These are phyloP conservation scores for Boletus edulis DNA, from an alignment of 768 basidiomycete species.

Conservation along the genomic window DNA sequence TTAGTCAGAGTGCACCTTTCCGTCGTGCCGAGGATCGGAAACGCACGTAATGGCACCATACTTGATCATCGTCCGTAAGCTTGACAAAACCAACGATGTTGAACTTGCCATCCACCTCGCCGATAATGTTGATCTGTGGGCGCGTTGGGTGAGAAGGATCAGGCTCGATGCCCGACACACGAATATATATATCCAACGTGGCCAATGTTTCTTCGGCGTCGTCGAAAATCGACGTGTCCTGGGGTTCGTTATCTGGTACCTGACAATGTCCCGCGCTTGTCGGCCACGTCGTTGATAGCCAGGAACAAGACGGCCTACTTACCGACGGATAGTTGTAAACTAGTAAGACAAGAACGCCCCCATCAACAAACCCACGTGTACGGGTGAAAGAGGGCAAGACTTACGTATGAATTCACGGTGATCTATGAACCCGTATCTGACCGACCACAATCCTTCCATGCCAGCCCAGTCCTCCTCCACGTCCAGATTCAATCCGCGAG, in stretches of 20 bases:
- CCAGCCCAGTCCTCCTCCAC: slow-evolving; percentile 34
- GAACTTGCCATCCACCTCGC: slow-evolving; percentile 48
- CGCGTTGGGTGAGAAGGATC: slow-evolving; percentile 49
- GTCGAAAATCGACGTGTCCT: slow-evolving; percentile 50
- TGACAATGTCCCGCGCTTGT: slow-evolving; percentile 10
- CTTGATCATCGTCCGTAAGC: slow-evolving; percentile 54
- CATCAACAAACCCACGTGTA: slow-evolving; percentile 3
- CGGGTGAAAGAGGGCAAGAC: slow-evolving; percentile 20
- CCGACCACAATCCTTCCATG: slow-evolving; percentile 56
- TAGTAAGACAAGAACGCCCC: slow-evolving; percentile 15
- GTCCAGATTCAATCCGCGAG: slow-evolving; percentile 35
- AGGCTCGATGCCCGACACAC: slow-evolving; percentile 37
- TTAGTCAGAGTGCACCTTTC: neutral
- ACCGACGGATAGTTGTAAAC: slow-evolving; percentile 48
- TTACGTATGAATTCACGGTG: slow-evolving; percentile 63
- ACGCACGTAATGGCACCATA: slow-evolving; percentile 66
- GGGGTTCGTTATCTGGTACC: slow-evolving; percentile 29
- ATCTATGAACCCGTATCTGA: slow-evolving; percentile 68
- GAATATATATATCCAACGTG: slow-evolving; percentile 45
- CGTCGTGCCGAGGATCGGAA: neutral
- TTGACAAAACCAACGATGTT: slow-evolving; percentile 53
- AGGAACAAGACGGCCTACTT: neutral
- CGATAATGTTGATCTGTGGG: slow-evolving; percentile 54
- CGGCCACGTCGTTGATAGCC: neutral
- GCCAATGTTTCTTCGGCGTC: slow-evolving; percentile 51